A percentile compares a stretch with the other conserved stretches of the same genome.
Conservation (phyloP, 768 basidiomycete species). For the Steccherinum ochraceum region DNA sequence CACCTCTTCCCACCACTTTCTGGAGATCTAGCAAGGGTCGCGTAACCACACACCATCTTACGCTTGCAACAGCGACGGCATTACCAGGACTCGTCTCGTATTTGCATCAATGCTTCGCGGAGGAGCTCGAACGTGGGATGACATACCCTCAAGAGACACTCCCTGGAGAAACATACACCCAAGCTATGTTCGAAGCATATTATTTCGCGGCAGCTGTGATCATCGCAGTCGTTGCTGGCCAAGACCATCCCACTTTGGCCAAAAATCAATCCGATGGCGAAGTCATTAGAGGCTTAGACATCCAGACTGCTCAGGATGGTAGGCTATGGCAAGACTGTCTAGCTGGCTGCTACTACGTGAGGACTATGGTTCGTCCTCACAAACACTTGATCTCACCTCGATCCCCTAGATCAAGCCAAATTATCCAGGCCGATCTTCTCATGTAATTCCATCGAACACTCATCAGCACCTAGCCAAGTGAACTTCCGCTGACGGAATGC, state of each 20-base stretch:
- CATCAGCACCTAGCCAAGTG: slow-evolving; percentile 5
- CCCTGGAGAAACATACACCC: slow-evolving; percentile 31
- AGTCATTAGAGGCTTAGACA: slow-evolving; percentile 20
- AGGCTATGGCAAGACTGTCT: slow-evolving; percentile 64
- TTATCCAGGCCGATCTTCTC: slow-evolving; percentile 85
- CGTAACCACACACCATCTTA: slow-evolving; percentile 32
- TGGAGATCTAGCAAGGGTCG: slow-evolving; percentile 28
- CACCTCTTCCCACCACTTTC: slow-evolving; percentile 39
- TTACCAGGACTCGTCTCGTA: slow-evolving; percentile 52
- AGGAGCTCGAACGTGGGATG: slow-evolving; percentile 65
- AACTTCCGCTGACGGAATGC: neutral
- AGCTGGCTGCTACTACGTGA: slow-evolving; percentile 75
- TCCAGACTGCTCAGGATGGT: slow-evolving; percentile 41
- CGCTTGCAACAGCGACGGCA: slow-evolving; percentile 20
- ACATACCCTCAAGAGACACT: slow-evolving; percentile 84
- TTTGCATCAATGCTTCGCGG: slow-evolving; percentile 57
- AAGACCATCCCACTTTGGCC: slow-evolving; percentile 9
- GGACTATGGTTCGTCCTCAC: too few relatives aligned
- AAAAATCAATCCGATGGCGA: slow-evolving; percentile 18
- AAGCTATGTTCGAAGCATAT: slow-evolving; percentile 59
- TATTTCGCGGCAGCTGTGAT: slow-evolving; percentile 77
- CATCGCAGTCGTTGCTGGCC: slow-evolving; percentile 48
- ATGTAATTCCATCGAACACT: slow-evolving; percentile 57
- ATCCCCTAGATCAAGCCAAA: slow-evolving; percentile 66
- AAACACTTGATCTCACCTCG: slow-evolving; percentile 3